Base-by-base conservation (phyloP, 2,329 filamentous ascomycete genomes). In the Didymella pinodella region DNA sequence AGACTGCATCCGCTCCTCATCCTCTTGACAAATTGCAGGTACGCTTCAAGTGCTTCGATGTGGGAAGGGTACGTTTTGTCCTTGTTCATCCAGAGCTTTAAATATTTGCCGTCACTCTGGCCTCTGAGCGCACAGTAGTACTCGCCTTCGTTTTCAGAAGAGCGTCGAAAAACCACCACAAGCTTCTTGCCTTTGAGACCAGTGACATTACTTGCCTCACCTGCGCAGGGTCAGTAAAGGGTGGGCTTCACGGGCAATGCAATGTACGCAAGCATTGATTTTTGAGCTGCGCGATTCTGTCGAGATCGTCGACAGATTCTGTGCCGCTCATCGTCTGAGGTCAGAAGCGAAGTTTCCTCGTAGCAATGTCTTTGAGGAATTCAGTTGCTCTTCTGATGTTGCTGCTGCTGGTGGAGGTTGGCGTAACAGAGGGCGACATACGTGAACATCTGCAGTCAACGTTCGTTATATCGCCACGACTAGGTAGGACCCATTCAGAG, bases 81-180 rank as follows among this genome's bases (percentile, higher is more conserved):
- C 14, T 65, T 64, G 26, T 71, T 66, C 67, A 70, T 71, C 68
- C 67, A 71, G 57, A 71, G 66, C 34, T 71, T 71, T 26, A 71
- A 49, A 40, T 71, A 71, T 54, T 69, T 70, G 36, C 69, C 66
- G 3, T 65, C 62, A 31, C 63, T 56, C 10, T 64, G 41, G 16
- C 69, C 67, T 51, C 69, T 70, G 7, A 71, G 57, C 4, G 68
- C 68, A 2, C 65, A 65, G 44, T 71, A 71, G 65, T 68, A 71
- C 16, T 62, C 62, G 41, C 65, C 64, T 25, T 49, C 6, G 41
- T 59, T 25, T 26, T 49, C 46, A 11, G 68, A 71, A 3, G 65
- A 65, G 20, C 69, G 65, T 28, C 64, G 62, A 12, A 67, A 44
- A 5, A 62, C 61, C 11, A 71, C 56, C 0, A 62, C 55, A 2